Evolutionary conservation across 108 stramenopile genomes (phyloP), one percentile per base, ranked within the genome.

Genomic region (Phaeodactylum tricornutum): DNA sequence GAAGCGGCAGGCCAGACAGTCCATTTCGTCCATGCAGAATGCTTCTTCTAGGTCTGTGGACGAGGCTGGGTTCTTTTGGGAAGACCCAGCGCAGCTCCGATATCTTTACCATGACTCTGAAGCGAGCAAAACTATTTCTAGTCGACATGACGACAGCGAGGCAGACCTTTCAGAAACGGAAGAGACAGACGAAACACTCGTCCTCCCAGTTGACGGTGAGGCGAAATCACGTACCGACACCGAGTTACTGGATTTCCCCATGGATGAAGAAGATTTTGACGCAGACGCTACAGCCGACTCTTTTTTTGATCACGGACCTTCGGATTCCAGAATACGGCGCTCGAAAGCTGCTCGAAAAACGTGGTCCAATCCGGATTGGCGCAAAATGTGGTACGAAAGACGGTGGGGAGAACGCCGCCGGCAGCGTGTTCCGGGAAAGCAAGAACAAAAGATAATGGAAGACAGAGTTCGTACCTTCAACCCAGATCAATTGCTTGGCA

Each of bases 351-450:
- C 64, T 39, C 54, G 64, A 50, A 26, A 29, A 28, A 48, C 50
- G n/a, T 89, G 79, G 79, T 45, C 47, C 21, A 77, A 89, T 64
- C 57, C 69, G 23, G 71, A 66, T 9, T 89, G 72, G 68, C 72
- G 64, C 55, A 51, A 65, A 46, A 29, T 47, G 28, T 89, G 87
- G 87, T 84, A 82, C 50, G 55, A 75, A 30, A 55, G 50, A 25
- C 64, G 87, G 40, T 89, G 87, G 87, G 76, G 69, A 43, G 57
- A 71, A 9, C 30, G 55, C 24, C 15, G 40, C 34, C 30, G 37
- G 5, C 27, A 55, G 25, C 37, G 53, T 36, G 35, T 32, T 3
- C 28, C 17, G 27, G 36, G 53, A 34, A 66, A 51, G 29, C 54
- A 47, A 9, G 41, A 47, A 50, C 42, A 61, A 29, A 57, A 52